phyloP scores from a whole-genome alignment of 2,329 filamentous ascomycete genomes.

The Colletotrichum gigasporum region DNA sequence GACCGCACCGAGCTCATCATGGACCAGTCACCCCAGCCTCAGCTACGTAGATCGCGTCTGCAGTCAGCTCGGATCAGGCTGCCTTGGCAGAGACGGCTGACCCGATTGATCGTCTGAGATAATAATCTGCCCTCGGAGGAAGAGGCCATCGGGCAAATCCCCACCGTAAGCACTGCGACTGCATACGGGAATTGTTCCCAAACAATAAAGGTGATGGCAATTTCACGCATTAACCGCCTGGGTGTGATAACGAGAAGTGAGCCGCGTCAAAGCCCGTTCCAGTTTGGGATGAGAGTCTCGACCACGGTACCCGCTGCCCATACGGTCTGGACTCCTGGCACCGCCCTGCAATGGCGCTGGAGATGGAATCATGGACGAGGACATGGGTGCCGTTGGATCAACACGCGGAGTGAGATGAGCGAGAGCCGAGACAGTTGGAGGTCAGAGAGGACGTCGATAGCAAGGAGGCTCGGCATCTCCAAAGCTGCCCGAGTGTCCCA shows the following conservation, averaged over 20 bases:
- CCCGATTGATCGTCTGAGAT: too few relatives aligned
- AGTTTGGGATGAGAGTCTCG: slow-evolving; percentile 4
- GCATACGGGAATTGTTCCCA: background rate
- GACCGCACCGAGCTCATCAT: slow-evolving; percentile 1
- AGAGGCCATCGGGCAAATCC: background rate
- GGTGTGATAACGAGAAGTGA: slow-evolving; percentile 18
- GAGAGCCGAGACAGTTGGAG: background rate
- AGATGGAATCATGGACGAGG: background rate
- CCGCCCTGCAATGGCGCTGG: background rate
- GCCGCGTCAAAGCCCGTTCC: slow-evolving; percentile 18
- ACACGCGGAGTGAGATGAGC: slow-evolving; percentile 8
- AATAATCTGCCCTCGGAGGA: background rate
- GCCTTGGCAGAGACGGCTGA: background rate
- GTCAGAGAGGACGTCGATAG: background rate
- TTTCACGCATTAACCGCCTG: background rate
- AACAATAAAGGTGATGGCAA: background rate
- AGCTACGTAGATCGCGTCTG: background rate
- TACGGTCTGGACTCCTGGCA: too few relatives aligned
- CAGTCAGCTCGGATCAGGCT: slow-evolving; percentile 1
- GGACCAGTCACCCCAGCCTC: slow-evolving; percentile 5
- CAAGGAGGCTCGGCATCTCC: slow-evolving; percentile 20
- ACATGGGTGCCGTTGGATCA: slow-evolving; percentile 20
- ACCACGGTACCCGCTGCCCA: slow-evolving; percentile 7
- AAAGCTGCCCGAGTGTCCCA: background rate
- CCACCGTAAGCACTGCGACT: background rate